These are phyloP conservation scores for Chytriomyces confervae DNA, from an alignment of 192 early-diverging fungal species.

Conservation along the genomic window DNA sequence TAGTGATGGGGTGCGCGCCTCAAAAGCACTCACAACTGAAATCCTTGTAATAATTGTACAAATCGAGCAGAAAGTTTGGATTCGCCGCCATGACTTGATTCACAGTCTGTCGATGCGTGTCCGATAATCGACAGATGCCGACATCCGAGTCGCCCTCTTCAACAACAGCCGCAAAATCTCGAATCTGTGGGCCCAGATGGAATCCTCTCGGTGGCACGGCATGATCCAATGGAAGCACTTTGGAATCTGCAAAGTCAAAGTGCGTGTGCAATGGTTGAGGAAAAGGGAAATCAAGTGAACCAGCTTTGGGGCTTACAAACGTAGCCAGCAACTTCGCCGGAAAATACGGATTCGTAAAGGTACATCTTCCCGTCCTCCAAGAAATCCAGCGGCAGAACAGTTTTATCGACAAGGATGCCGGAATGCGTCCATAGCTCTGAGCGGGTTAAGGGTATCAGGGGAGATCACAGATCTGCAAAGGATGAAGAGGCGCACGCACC, in stretches of 20 bases:
- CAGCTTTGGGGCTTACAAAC: not conserved
- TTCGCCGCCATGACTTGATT: not conserved
- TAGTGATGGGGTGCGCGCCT: too few relatives aligned
- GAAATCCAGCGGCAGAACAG: constrained; percentile 31
- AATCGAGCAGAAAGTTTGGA: constrained; percentile 17
- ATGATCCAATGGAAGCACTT: constrained; percentile 26
- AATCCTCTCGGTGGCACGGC: not conserved
- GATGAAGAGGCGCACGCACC: not conserved
- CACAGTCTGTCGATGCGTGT: constrained; percentile 5
- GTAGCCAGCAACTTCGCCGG: constrained; percentile 34
- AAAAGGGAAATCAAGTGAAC: not conserved
- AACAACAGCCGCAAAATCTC: constrained; percentile 31
- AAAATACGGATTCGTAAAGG: constrained; percentile 45
- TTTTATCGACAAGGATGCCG: constrained; percentile 38
- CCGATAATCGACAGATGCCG: constrained; percentile 32
- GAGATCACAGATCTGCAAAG: not conserved
- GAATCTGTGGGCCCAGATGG: constrained; percentile 40
- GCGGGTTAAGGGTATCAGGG: not conserved
- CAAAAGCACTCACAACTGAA: constrained; percentile 9
- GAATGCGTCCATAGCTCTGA: constrained; percentile 37
- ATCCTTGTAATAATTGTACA: constrained; percentile 33
- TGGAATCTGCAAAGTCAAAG: constrained; percentile 32
- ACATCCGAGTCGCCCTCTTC: constrained; percentile 33
- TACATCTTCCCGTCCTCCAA: constrained; percentile 42
- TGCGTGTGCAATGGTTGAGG: not conserved